Base-by-base conservation (phyloP, 176 grass and related monocot genomes). In the Canna indica region DNA sequence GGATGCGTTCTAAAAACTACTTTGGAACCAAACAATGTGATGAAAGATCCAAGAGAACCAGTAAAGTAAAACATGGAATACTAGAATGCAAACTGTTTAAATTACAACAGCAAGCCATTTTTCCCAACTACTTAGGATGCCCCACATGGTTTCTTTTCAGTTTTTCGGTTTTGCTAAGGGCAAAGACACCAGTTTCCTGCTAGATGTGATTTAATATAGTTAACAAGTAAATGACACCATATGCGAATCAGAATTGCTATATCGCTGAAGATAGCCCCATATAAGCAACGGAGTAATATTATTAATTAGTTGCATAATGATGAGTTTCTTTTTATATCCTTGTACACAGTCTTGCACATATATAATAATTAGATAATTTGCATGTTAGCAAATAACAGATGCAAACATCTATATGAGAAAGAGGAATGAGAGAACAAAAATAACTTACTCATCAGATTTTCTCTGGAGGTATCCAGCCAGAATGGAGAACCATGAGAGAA, bases 371-470 rank as follows among this genome's bases (percentile, higher is more conserved):
- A 22, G 42, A 27, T 48, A 32, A 70, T 47, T 31, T 22, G 29
- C 42, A 70, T 42, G 26, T 18, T n/a, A 70, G 16, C 68, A 70
- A 50, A 20, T 31, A 70, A 3, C 41, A 70, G 13, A 42, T 31
- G 27, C 28, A 48, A 48, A 32, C 20, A 50, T 47, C 27, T 66
- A 36, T 54, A 63, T 79, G 32, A 78, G n/a, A 34, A 50, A 26
- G 22, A 13, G 24, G 14, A n/a, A 70, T 61, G 5, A 54, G 38
- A 59, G 35, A 14, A 34, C 26, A 78, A 48, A 81, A 59, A 44
- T 68, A 32, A 92, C 93, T 91, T 97, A 97, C 93, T 97, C 93
- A 54, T 97, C 93, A 70, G 93, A 85, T 77, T 90, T 97, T 89
- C 81, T 91, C 93, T 97, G 86, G 52, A 86, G 54, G 73, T 64